Conservation (phyloP, 1,284 basidiomycete species). For the Ustilago hordei region DNA sequence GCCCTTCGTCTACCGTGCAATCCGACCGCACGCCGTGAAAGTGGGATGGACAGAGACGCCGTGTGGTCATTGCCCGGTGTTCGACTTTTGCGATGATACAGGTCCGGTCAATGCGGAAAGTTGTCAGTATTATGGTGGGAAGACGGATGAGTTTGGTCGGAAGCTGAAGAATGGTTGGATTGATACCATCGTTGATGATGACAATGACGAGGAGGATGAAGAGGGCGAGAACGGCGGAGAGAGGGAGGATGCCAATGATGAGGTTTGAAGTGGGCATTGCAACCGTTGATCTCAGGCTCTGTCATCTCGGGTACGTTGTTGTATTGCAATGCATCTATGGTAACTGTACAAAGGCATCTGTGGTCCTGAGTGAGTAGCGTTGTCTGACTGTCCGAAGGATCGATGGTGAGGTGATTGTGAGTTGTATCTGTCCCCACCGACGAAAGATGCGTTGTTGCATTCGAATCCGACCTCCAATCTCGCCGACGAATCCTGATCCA, state of each 20-base stretch:
- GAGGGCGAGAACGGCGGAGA: constrained; percentile 12
- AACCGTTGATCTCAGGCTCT: neutral
- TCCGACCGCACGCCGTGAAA: constrained; percentile 47
- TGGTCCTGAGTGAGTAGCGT: neutral
- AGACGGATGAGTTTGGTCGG: constrained; percentile 44
- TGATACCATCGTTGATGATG: constrained; percentile 33
- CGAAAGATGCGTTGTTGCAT: neutral
- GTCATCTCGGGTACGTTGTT: neutral
- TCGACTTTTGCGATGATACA: constrained; percentile 60
- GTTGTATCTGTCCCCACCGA: neutral
- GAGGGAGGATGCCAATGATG: constrained; percentile 4
- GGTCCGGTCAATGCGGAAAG: constrained; percentile 62
- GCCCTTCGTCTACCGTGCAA: constrained; percentile 58
- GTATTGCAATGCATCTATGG: neutral
- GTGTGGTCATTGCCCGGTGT: constrained; percentile 64
- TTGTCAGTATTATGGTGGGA: constrained; percentile 59
- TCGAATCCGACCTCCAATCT: neutral
- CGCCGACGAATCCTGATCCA: neutral
- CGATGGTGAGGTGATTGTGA: neutral
- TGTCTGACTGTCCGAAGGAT: neutral
- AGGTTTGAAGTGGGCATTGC: neutral
- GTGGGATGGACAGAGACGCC: constrained; percentile 60
- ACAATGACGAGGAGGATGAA: constrained; percentile 37
- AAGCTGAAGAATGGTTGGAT: constrained; percentile 48
- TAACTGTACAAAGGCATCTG: neutral